A percentile compares a stretch with the other conserved stretches of the same genome.
Evolutionary conservation across 768 basidiomycete genomes (phyloP).

Genomic region (Mrakia gelida): DNA sequence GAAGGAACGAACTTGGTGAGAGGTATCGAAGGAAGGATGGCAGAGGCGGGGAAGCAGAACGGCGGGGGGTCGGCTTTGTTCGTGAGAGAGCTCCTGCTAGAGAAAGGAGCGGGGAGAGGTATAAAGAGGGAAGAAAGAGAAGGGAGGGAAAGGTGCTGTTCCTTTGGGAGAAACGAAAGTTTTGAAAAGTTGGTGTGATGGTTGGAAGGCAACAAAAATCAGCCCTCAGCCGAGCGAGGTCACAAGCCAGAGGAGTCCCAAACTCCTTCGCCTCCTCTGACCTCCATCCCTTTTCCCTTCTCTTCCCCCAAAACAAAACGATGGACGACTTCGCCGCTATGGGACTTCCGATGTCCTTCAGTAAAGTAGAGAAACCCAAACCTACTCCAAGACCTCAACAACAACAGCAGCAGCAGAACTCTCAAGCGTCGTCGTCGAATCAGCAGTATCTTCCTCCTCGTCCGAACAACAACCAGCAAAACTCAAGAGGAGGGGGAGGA

Average conservation of each 20-base stretch:
- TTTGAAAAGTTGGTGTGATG: too few relatives aligned
- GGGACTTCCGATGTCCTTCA: conserved; percentile 8
- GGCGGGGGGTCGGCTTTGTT: too few relatives aligned
- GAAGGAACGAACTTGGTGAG: not conserved
- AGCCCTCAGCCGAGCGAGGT: too few relatives aligned
- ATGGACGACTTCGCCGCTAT: conserved; percentile 14
- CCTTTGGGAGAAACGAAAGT: too few relatives aligned
- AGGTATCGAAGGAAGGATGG: too few relatives aligned
- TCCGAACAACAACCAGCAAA: not conserved
- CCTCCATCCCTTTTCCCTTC: not conserved
- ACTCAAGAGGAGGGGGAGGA: conserved; percentile 4
- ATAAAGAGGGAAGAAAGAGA: too few relatives aligned
- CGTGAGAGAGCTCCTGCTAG: too few relatives aligned
- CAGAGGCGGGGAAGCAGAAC: too few relatives aligned
- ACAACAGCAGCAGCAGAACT: not conserved
- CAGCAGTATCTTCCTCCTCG: not conserved
- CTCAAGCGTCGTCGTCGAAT: not conserved
- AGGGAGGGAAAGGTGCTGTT: too few relatives aligned
- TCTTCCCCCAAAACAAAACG: too few relatives aligned
- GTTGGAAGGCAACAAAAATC: not conserved
- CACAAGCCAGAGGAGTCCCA: not conserved
- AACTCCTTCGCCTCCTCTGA: too few relatives aligned
- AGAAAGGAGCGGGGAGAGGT: too few relatives aligned
- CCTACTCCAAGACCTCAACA: not conserved
- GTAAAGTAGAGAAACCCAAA: conserved; percentile 11